Evolutionary conservation across 164 flowering plant genomes (phyloP).

Genomic region (Macadamia tetraphylla): DNA sequence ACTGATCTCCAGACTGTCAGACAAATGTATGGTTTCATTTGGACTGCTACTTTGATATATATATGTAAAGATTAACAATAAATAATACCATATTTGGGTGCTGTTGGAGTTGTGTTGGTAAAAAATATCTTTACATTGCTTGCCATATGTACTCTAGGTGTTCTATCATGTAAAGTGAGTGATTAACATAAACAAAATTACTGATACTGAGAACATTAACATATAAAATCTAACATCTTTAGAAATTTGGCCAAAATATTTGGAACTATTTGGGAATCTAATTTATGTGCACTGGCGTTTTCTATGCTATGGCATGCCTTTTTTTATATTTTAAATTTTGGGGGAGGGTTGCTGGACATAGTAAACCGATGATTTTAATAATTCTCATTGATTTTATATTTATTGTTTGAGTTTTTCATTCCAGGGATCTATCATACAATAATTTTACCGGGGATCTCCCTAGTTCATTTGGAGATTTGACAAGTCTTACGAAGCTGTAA

Average conservation of each 20-base stretch:
- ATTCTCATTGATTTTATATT: background rate
- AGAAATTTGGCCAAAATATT: no score
- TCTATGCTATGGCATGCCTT: no score
- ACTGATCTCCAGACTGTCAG: slow-evolving; percentile 42
- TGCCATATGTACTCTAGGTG: no score
- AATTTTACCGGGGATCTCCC: slow-evolving; percentile 74
- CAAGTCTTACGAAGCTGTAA: slow-evolving; percentile 58
- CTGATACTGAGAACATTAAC: no score
- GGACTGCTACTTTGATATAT: background rate
- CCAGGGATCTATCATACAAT: slow-evolving; percentile 81
- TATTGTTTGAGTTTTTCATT: background rate
- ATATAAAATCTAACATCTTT: no score
- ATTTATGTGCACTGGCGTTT: no score
- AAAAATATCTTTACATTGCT: no score
- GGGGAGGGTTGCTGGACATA: background rate
- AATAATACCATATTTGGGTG: background rate
- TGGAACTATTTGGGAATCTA: no score
- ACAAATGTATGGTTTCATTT: slow-evolving; percentile 46
- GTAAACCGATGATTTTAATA: background rate
- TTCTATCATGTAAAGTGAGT: no score
- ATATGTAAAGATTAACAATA: background rate
- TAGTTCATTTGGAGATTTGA: slow-evolving; percentile 53
- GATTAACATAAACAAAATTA: no score
- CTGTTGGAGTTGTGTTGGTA: no score
- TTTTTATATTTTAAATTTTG: no score